Evolutionary conservation across 2,329 filamentous ascomycete species (phyloP).

Genomic region (Corinectria fuckeliana): DNA sequence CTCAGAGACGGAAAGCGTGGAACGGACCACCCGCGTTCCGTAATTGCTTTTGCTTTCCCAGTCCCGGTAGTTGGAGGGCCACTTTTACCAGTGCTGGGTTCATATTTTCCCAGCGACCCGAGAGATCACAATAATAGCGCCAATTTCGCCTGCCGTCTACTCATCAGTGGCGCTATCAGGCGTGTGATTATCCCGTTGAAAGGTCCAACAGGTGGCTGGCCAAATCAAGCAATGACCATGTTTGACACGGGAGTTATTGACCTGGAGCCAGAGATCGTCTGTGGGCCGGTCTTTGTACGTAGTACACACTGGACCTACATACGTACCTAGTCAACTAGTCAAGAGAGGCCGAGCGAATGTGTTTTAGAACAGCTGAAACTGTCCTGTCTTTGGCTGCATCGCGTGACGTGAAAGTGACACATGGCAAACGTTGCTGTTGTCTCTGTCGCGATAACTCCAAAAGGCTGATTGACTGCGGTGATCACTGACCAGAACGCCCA

Average conservation of each 20-base stretch:
- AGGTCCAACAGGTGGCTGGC: conserved; percentile 7
- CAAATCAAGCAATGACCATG: conserved; percentile 3
- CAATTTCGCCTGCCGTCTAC: conserved; percentile 9
- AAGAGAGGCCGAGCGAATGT: too few species aligned
- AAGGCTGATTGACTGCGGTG: neutral
- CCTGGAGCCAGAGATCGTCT: neutral
- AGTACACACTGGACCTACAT: too few species aligned
- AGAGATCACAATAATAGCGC: conserved; percentile 23
- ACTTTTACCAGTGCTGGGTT: conserved; percentile 10
- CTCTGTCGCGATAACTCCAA: neutral
- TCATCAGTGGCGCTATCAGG: conserved; percentile 19
- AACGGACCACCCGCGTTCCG: conserved; percentile 27
- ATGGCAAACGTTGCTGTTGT: neutral
- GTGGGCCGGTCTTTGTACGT: neutral
- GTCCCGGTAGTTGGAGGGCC: conserved; percentile 34
- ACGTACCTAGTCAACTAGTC: too few species aligned
- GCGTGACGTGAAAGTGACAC: conserved; percentile 2
- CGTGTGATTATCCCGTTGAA: conserved; percentile 1
- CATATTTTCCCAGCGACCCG: conserved; percentile 20
- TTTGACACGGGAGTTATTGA: neutral
- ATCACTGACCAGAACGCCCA: neutral
- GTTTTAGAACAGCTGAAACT: neutral
- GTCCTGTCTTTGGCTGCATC: conserved; percentile 3
- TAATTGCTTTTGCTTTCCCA: conserved; percentile 29
- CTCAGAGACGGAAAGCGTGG: conserved; percentile 24